These are phyloP conservation scores for Annona cherimola DNA, from an alignment of 164 flowering plant genomes.

Conservation along the genomic window DNA sequence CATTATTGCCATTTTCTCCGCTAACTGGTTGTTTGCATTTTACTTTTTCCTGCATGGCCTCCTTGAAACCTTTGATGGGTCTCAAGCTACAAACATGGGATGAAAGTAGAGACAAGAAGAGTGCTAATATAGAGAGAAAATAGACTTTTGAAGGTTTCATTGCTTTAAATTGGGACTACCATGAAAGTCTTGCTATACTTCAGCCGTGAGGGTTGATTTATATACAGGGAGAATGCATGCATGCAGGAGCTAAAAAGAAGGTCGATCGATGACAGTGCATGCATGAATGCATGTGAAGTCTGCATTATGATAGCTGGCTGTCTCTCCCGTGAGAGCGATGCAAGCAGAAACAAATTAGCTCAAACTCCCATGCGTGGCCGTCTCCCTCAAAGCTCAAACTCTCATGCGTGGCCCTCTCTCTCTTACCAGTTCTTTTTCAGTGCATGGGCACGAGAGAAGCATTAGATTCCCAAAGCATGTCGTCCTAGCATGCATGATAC, in stretches of 20 bases:
- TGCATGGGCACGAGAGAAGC: not conserved
- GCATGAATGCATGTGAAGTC: not conserved
- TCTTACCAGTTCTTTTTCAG: not conserved
- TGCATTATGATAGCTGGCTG: slow-evolving; percentile 1
- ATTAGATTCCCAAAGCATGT: not conserved
- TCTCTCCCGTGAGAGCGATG: not conserved
- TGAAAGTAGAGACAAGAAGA: not conserved
- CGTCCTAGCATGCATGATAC: not conserved
- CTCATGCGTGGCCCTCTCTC: not conserved
- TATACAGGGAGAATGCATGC: not conserved
- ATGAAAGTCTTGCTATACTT: not conserved
- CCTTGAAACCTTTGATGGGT: not conserved
- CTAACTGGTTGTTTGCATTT: not conserved
- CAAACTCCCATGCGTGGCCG: not conserved
- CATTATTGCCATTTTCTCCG: not conserved
- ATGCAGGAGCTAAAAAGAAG: not conserved
- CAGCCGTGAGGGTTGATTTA: not conserved
- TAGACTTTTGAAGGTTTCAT: not conserved
- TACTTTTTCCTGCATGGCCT: not conserved
- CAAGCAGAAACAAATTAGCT: not conserved
- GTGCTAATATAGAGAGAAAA: not conserved
- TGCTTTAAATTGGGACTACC: not conserved
- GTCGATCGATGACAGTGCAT: not conserved
- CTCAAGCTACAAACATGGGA: slow-evolving; percentile 6
- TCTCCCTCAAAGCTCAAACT: not conserved